Evolutionary conservation across 1,139 yeast genomes (phyloP), one percentile per base, ranked within the genome.

Genomic region (Taphrina confusa): DNA sequence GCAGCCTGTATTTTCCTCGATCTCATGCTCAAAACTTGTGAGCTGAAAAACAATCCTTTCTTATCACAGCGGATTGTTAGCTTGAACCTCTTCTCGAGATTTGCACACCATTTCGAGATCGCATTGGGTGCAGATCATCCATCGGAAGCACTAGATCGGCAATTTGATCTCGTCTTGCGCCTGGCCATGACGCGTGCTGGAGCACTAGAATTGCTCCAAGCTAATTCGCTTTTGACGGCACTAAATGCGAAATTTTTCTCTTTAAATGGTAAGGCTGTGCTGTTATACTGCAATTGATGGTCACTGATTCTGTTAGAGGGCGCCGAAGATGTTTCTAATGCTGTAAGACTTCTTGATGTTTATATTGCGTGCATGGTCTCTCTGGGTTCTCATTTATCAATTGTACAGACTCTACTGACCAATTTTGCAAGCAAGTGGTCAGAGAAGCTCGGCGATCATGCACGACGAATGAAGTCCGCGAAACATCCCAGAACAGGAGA

Each of bases 161-260:
- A 54, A 44, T 36, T 44, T 12, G 58, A 34, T 14, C 22, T 54
- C 12, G 37, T 54, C 11, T 45, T 44, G 27, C 42, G 58, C 2
- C 44, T 54, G 16, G 37, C 51, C 25, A 54, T 54, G 58, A 42
- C 49, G n/a, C 20, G 40, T n/a, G 42, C 30, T 3, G 31, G 49
- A 27, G 58, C 58, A 14, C 31, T 14, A 4, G 58, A 54, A 14
- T 16, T 54, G 9, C 25, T 30, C 2, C 37, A 30, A 14, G 30
- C 6, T 30, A 8, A 16, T n/a, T 9, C 50, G 6, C 14, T 45
- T n/a, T 16, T 45, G n/a, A 27, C 14, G 14, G 50, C 50, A 2
- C 23, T 45, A 23, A 37, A 34, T 5, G n/a, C 16, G 23, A 45
- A 30, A 45, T 45, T 16, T 27, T 45, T 45, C 16, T 12, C 27